Evolutionary conservation across 371 early-diverging fungal genomes (phyloP), one percentile per base, ranked within the genome.

Genomic region (Actinomucor elegans): DNA sequence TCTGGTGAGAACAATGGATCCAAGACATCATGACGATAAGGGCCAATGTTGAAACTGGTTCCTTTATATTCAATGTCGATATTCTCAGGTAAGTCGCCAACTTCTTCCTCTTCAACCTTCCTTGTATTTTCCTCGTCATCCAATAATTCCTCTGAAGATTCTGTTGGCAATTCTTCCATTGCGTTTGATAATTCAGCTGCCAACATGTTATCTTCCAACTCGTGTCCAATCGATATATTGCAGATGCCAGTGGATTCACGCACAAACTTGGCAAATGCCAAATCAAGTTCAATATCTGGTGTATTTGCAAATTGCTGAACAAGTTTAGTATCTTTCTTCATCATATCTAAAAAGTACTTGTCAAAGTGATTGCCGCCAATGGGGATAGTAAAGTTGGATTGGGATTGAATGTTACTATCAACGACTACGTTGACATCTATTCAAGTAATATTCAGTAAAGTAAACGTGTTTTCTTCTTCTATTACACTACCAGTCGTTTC

Each of bases 351-450:
- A 35, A 94, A 71, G 47, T 86, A 71, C 6, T 65, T 35, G 29
- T 87, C 87, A 46, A 93, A 75, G 18, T 87, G 81, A 5, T 69
- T 53, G 4, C 92, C 92, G 2, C 88, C 93, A 15, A 92, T 49
- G 1, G 87, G 78, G 21, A 90, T 59, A 8, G 81, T 78, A 15
- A 81, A 71, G 27, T 73, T 77, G 18, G 89, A 79, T 45, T 83
- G 74, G 6, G 71, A 58, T 48, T 85, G 79, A 17, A 88, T 64
- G 38, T 71, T 65, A 46, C 83, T 84, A 49, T 93, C 93, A 10
- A 91, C 63, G 7, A 91, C 78, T 4, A 91, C 80, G 9, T 86
- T 83, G 55, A 93, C 76, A 48, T 83, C 87, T 87, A 64, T 23
- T 55, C 5, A 9, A 0, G 7, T n/a, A 24, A 15, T 26, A 4